Conservation (phyloP, 2,329 filamentous ascomycete species). For the Aaosphaeria arxii region DNA sequence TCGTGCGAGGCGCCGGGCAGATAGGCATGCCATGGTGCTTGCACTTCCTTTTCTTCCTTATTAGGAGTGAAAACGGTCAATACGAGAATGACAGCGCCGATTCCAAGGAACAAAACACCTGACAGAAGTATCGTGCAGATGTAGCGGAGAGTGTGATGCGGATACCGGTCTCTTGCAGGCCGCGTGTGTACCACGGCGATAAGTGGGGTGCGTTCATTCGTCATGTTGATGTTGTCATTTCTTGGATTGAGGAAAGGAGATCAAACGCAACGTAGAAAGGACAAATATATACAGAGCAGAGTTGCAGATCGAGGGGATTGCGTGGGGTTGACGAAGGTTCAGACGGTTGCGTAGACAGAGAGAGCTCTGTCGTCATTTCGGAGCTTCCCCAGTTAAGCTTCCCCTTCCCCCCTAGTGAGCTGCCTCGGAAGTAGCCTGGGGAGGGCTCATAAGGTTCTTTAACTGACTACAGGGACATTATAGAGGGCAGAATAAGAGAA, state of each 20-base stretch:
- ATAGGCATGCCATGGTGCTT: slow-evolving; percentile 6
- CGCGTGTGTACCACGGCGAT: slow-evolving; percentile 59
- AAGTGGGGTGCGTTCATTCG: slow-evolving; percentile 63
- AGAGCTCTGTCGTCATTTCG: too few species aligned
- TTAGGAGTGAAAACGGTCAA: slow-evolving; percentile 36
- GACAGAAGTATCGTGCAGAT: slow-evolving; percentile 58
- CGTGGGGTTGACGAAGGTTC: too few species aligned
- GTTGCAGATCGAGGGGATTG: too few species aligned
- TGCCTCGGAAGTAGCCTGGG: too few species aligned
- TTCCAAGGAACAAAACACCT: slow-evolving; percentile 31
- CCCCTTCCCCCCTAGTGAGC: too few species aligned
- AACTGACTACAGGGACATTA: too few species aligned
- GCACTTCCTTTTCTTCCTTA: slow-evolving; percentile 23
- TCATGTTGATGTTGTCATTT: slow-evolving; percentile 36
- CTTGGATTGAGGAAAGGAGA: neutral
- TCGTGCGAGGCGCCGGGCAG: slow-evolving; percentile 18
- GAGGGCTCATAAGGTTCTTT: too few species aligned
- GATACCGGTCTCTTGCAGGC: slow-evolving; percentile 50
- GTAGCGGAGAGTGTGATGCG: slow-evolving; percentile 59
- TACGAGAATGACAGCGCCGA: slow-evolving; percentile 31
- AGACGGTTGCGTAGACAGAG: too few species aligned
- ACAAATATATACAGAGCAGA: too few species aligned
- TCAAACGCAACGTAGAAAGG: too few species aligned
- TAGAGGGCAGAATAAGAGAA: too few species aligned
- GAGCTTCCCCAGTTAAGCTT: too few species aligned